These are phyloP conservation scores for Lomentospora prolificans DNA, from an alignment of 2,329 filamentous ascomycete species.

Conservation along the genomic window DNA sequence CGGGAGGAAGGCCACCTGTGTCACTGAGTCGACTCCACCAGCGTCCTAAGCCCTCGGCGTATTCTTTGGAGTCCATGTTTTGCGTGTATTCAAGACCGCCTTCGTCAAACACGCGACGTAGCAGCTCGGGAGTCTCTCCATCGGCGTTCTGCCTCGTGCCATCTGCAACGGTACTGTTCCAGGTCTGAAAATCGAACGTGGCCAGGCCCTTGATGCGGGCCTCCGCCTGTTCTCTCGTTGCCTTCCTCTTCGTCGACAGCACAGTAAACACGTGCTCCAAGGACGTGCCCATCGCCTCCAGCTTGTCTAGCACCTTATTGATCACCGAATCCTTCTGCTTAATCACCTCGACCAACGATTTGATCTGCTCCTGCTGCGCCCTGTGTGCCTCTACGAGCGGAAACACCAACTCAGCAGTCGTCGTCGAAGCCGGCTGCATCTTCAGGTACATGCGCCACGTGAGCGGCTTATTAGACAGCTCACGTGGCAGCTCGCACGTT, in stretches of 20 bases:
- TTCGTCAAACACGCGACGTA: conserved; percentile 1
- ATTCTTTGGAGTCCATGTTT: neutral
- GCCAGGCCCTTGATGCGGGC: conserved; percentile 42
- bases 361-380: conserved; percentile 27
- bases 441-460: conserved; percentile 54
- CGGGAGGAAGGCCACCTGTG: neutral
- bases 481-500: conserved; percentile 52
- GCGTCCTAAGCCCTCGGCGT: neutral
- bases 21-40: conserved; percentile 1
- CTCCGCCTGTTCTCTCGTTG: conserved; percentile 33
- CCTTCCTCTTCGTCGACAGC: conserved; percentile 37
- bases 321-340: conserved; percentile 43
- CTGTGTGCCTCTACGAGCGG: conserved; percentile 40
- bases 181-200: conserved; percentile 24
- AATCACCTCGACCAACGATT: conserved; percentile 32
- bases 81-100: neutral
- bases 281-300: conserved; percentile 39
- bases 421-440: conserved; percentile 29
- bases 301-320: conserved; percentile 40
- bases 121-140: neutral
- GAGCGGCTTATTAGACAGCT: conserved; percentile 38
- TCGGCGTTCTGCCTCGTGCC: neutral
- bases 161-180: neutral
- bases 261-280: conserved; percentile 44
- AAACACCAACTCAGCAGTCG: conserved; percentile 39